Conservation (phyloP, 2,329 filamentous ascomycete species). For the Monilinia laxa region DNA sequence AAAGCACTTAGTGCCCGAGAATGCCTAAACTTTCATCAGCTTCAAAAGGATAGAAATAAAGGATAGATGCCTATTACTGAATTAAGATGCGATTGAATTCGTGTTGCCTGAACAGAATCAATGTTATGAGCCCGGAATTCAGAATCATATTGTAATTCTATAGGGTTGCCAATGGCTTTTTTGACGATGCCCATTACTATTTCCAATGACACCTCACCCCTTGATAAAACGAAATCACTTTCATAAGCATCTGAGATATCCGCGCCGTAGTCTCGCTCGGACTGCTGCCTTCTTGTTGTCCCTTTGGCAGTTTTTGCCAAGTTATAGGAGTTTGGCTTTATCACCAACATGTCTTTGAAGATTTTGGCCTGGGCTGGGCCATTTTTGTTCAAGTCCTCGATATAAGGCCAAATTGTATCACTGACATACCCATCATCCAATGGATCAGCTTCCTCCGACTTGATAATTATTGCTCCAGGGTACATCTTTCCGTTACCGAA, state of each 20-base stretch:
- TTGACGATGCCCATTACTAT: slow-evolving; percentile 41
- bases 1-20: slow-evolving; percentile 36
- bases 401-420: slow-evolving; percentile 14
- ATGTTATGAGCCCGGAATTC: slow-evolving; percentile 60
- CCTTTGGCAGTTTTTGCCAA: slow-evolving; percentile 63
- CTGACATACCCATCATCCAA: background rate
- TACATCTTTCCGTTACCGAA: slow-evolving; percentile 59
- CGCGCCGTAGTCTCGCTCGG: background rate
- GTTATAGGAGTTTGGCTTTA: background rate
- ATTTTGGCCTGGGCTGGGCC: slow-evolving; percentile 9
- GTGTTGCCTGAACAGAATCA: slow-evolving; percentile 48
- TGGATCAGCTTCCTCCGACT: slow-evolving; percentile 42
- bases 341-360: slow-evolving; percentile 16
- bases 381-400: background rate
- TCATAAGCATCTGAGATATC: slow-evolving; percentile 11
- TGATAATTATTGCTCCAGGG: slow-evolving; percentile 57
- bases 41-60: background rate
- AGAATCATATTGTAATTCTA: slow-evolving; percentile 40
- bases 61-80: background rate
- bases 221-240: background rate
- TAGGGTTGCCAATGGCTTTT: slow-evolving; percentile 36
- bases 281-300: slow-evolving; percentile 43
- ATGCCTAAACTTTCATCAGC: slow-evolving; percentile 11
- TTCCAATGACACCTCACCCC: background rate
- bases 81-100: slow-evolving; percentile 26